Percentiles rank a stretch among this genome's conserved stretches.
Evolutionary conservation across 257 asterid species (phyloP).

Genomic region (Eucommia ulmoides): DNA sequence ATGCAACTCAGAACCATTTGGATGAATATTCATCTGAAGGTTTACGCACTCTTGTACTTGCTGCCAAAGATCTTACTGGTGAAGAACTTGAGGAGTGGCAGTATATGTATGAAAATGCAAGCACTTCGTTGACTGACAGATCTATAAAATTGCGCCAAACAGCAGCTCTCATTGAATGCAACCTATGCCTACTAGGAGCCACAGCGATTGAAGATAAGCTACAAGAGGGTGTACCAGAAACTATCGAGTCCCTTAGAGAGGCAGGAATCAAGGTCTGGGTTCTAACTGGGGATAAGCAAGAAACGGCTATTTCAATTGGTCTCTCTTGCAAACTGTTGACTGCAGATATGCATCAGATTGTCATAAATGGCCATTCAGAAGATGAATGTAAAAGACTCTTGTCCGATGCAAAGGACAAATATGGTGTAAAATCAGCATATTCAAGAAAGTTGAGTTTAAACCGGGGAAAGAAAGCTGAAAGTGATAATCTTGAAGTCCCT

Average conservation of each 20-base stretch:
- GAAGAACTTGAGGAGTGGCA: slow-evolving; percentile 87
- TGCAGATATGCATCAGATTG: slow-evolving; percentile 78
- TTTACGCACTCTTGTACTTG: slow-evolving; percentile 89
- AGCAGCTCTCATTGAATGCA: slow-evolving; percentile 76
- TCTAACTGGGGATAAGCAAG: slow-evolving; percentile 98
- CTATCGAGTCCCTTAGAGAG: slow-evolving; percentile 84
- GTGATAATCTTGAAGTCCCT: slow-evolving; percentile 39
- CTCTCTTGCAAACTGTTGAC: slow-evolving; percentile 93
- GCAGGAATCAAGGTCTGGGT: slow-evolving; percentile 99
- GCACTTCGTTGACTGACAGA: slow-evolving; percentile 94
- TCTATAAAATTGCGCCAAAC: slow-evolving; percentile 75
- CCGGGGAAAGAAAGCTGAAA: slow-evolving; percentile 32
- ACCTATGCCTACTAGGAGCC: slow-evolving; percentile 84
- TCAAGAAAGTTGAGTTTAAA: slow-evolving; percentile 20
- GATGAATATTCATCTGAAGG: slow-evolving; percentile 89
- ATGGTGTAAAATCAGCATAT: slow-evolving; percentile 30
- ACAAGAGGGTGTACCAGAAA: slow-evolving; percentile 95
- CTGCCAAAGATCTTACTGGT: slow-evolving; percentile 59
- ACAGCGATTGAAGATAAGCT: slow-evolving; percentile 97
- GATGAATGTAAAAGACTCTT: slow-evolving; percentile 73
- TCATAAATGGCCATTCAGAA: slow-evolving; percentile 83
- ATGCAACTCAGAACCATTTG: slow-evolving; percentile 53
- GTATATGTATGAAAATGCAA: slow-evolving; percentile 81
- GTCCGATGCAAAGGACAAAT: slow-evolving; percentile 69
- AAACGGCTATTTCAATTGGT: slow-evolving; percentile 95